Base-by-base conservation (phyloP, 805 yeast genomes). In the Saturnispora halmiae region DNA sequence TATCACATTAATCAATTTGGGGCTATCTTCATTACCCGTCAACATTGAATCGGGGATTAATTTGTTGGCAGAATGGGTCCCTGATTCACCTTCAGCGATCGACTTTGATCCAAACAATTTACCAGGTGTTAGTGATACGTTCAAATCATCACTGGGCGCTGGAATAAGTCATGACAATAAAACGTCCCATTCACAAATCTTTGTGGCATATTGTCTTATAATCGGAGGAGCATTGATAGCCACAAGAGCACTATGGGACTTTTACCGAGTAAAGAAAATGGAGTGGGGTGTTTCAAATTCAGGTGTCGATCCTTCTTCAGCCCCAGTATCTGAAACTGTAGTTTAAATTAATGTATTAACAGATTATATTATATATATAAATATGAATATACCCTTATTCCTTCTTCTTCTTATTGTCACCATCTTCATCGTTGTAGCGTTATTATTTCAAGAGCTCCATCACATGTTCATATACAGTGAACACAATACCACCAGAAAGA, bases 401-500 rank as follows among this genome's bases (percentile, higher is more conserved):
- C n/a, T n/a, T n/a, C n/a, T n/a, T n/a, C n/a, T n/a, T n/a, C n/a
- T n/a, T n/a, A n/a, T n/a, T n/a, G n/a, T n/a, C n/a, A n/a, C n/a
- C n/a, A n/a, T n/a, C n/a, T n/a, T n/a, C n/a, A n/a, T n/a, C n/a
- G 10, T 22, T 7, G 26, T 22, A 22, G 10, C 10, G 26, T 7
- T 7, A 22, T 22, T 10, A 72, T 16, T 55, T 63, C 59, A 79
- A 54, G n/a, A 80, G 38, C 29, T 68, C 73, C 60, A 90, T 68
- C 66, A 90, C 81, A 64, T 87, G 84, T 60, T 90, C 98, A 60
- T 90, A 90, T 42, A 92, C 84, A 16, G 97, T 92, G 65, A 90
- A 90, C 22, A 92, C 96, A 50, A 90, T 90, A 53, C 98, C 98
- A 46, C 98, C 98, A 63, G 95, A 82, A 56, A 90, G 70, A 27